Evolutionary conservation across 148 eudicot genomes (phyloP).

Genomic region (Simmondsia chinensis): DNA sequence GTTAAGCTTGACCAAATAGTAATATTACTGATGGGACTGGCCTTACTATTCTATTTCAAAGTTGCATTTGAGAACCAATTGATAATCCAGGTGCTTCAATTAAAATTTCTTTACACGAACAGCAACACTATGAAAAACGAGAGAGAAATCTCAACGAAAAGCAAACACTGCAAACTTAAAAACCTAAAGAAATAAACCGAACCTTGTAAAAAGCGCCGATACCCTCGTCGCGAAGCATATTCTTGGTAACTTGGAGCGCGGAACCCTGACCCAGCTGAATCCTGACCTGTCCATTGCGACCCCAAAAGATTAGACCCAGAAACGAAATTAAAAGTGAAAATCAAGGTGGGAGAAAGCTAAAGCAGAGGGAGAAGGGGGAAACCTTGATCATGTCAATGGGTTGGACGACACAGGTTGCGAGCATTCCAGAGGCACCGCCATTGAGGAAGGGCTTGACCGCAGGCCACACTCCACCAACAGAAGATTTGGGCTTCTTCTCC

Average conservation of each 20-base stretch:
- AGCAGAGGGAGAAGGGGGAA: not conserved
- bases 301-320: too few relatives aligned
- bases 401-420: constrained; percentile 81
- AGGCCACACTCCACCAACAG: constrained; percentile 45
- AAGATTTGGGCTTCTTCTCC: constrained; percentile 31
- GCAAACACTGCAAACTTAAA: not conserved
- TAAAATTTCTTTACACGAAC: not conserved
- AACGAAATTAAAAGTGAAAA: not conserved
- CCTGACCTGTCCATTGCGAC: constrained; percentile 31
- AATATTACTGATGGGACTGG: too few relatives aligned
- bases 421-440: constrained; percentile 94
- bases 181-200: not conserved
- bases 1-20: too few relatives aligned
- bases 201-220: constrained; percentile 50
- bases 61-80: too few relatives aligned
- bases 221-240: constrained; percentile 45
- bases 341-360: not conserved
- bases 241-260: constrained; percentile 28
- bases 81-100: too few relatives aligned
- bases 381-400: constrained; percentile 97
- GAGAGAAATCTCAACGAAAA: not conserved
- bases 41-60: too few relatives aligned
- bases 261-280: constrained; percentile 58
- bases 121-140: not conserved
- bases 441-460: constrained; percentile 73